Conservation (phyloP, 2,329 filamentous ascomycete species). For the Ophiostoma australiae region DNA sequence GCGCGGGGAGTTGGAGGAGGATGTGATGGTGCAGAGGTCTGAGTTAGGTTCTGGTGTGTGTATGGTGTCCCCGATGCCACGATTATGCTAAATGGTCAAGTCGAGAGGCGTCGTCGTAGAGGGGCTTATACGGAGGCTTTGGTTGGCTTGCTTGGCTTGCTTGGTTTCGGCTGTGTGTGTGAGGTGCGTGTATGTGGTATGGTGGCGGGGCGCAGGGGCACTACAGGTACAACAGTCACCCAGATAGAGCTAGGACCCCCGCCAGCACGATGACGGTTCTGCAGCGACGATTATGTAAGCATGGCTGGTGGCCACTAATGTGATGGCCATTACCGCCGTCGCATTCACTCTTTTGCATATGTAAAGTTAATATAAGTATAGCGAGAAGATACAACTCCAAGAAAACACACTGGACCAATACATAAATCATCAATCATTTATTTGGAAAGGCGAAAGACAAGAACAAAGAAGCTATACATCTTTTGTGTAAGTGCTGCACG, state of each 20-base stretch:
- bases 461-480: background rate
- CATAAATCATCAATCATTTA: too few relatives aligned
- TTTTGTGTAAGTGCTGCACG: constrained; percentile 1
- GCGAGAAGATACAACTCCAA: too few relatives aligned
- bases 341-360: background rate
- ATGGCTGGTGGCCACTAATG: background rate
- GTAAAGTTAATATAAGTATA: background rate
- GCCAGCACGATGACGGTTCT: background rate
- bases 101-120: background rate
- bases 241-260: background rate
- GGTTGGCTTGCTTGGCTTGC: background rate
- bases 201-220: constrained; percentile 3
- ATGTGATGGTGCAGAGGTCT: background rate
- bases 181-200: background rate
- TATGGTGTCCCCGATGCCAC: background rate
- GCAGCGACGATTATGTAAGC: background rate
- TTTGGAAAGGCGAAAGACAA: background rate
- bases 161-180: constrained; percentile 3
- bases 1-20: background rate
- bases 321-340: background rate
- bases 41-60: background rate
- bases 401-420: too few relatives aligned
- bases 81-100: background rate
- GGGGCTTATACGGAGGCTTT: background rate
- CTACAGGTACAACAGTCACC: background rate